Evolutionary conservation across 768 basidiomycete species (phyloP).

Genomic region (Megacollybia marginata): DNA sequence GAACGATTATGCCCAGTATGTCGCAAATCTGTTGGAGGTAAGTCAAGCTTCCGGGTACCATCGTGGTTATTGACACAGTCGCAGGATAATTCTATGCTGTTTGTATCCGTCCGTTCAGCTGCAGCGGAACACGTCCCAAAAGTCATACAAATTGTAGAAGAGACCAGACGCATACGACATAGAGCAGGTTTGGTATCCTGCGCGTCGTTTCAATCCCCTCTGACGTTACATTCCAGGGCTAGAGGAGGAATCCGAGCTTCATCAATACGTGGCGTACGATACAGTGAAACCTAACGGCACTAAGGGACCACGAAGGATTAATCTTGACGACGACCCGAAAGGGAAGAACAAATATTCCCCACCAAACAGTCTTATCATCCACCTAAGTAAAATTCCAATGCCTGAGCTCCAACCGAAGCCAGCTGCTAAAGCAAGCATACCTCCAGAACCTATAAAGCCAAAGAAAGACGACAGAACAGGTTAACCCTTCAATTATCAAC

Average conservation of each 20-base stretch:
- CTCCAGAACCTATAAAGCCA: constrained; percentile 32
- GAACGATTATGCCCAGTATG: constrained; percentile 65
- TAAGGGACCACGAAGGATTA: constrained; percentile 61
- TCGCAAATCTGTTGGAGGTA: constrained; percentile 56
- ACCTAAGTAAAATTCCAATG: constrained; percentile 84
- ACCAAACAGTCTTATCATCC: constrained; percentile 60
- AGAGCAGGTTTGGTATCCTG: constrained; percentile 47
- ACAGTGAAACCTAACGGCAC: constrained; percentile 25
- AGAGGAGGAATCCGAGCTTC: constrained; percentile 51
- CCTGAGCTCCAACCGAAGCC: constrained; percentile 65
- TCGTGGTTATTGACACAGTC: background rate
- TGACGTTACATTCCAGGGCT: constrained; percentile 22
- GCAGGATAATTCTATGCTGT: constrained; percentile 77
- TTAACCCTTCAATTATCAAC: constrained; percentile 6
- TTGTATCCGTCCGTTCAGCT: constrained; percentile 64
- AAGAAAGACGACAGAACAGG: constrained; percentile 20
- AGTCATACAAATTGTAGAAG: constrained; percentile 73
- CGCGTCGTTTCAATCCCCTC: background rate
- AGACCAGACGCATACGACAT: constrained; percentile 68
- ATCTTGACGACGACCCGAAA: constrained; percentile 50
- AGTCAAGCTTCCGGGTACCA: constrained; percentile 7
- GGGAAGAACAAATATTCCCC: constrained; percentile 48
- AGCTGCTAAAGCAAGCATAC: constrained; percentile 20
- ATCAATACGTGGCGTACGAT: constrained; percentile 76
- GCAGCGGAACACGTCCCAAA: constrained; percentile 62